phyloP scores from a whole-genome alignment of 768 basidiomycete genomes.

The Russula sp. region DNA sequence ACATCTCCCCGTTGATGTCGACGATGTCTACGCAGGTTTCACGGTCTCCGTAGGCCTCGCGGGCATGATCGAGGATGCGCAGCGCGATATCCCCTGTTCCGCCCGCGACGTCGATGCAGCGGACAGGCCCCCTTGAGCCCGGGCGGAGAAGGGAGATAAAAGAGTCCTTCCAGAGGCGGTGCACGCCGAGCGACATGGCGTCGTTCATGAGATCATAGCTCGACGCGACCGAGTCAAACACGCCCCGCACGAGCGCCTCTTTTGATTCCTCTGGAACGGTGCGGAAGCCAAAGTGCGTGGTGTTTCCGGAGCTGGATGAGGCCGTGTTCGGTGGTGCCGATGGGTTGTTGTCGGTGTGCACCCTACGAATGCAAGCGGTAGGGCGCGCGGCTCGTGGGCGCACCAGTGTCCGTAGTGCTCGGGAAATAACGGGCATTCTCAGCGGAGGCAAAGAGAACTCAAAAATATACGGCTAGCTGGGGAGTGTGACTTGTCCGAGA shows the following conservation, averaged over 20 bases:
- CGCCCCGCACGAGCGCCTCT: constrained; percentile 83
- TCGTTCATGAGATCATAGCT: constrained; percentile 99
- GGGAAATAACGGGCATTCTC: constrained; percentile 18
- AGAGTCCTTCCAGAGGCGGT: constrained; percentile 94
- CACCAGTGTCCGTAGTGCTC: constrained; percentile 6
- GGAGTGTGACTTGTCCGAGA: neutral
- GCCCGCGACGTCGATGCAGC: constrained; percentile 93
- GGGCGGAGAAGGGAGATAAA: constrained; percentile 73
- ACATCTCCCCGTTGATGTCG: constrained; percentile 95
- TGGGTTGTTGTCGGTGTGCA: constrained; percentile 6
- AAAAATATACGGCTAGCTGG: neutral
- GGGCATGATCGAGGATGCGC: constrained; percentile 84
- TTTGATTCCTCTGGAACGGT: constrained; percentile 83
- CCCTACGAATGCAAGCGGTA: constrained; percentile 18
- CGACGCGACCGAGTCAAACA: constrained; percentile 94
- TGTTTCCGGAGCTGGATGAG: constrained; percentile 30
- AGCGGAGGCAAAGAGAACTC: neutral
- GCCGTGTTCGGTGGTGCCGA: constrained; percentile 3
- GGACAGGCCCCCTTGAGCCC: constrained; percentile 64
- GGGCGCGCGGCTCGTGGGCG: neutral
- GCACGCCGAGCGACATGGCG: constrained; percentile 94
- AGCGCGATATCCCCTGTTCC: constrained; percentile 98
- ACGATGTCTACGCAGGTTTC: constrained; percentile 86
- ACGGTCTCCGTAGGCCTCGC: constrained; percentile 84
- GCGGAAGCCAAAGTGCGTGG: constrained; percentile 90